Percentiles rank a stretch among this genome's conserved stretches.
phyloP scores from a whole-genome alignment of 2,329 filamentous ascomycete genomes.

The Podosphaera xanthii region DNA sequence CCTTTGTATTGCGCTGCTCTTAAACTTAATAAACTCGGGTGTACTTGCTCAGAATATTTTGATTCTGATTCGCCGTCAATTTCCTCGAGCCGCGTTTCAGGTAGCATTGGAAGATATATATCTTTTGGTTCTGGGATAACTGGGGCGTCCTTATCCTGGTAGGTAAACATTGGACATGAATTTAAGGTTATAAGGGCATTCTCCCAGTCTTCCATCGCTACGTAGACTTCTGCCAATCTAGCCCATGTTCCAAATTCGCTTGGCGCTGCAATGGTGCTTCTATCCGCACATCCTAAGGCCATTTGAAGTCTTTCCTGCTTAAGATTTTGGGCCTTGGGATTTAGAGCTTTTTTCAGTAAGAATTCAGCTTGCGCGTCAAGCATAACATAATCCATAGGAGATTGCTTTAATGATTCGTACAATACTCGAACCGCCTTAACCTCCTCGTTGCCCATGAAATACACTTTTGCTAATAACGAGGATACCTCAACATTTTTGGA shows the following conservation, averaged over 20 bases:
- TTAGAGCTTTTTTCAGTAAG: conserved; percentile 57
- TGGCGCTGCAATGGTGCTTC: conserved; percentile 81
- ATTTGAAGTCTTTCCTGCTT: conserved; percentile 52
- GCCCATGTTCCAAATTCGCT: conserved; percentile 98
- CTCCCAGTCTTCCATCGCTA: conserved; percentile 88
- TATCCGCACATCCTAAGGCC: conserved; percentile 80
- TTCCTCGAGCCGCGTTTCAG: conserved; percentile 80
- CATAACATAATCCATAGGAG: conserved; percentile 94
- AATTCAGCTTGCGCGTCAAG: conserved; percentile 89
- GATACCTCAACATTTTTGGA: conserved; percentile 83
- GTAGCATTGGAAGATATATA: conserved; percentile 64
- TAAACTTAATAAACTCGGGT: conserved; percentile 65
- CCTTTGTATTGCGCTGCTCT: conserved; percentile 80
- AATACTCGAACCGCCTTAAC: conserved; percentile 82
- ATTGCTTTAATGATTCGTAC: conserved; percentile 68
- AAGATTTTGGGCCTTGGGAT: conserved; percentile 27
- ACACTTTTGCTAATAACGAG: conserved; percentile 70
- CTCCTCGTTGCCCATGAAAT: conserved; percentile 89
- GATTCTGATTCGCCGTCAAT: conserved; percentile 80
- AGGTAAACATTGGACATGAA: conserved; percentile 98
- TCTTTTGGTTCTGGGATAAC: conserved; percentile 82
- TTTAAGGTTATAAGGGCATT: conserved; percentile 86
- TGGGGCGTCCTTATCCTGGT: conserved; percentile 93
- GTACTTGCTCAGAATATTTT: conserved; percentile 63
- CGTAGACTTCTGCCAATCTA: conserved; percentile 76